Base-by-base conservation (phyloP, 768 basidiomycete species). In the Xerocomellus chrysenteron region DNA sequence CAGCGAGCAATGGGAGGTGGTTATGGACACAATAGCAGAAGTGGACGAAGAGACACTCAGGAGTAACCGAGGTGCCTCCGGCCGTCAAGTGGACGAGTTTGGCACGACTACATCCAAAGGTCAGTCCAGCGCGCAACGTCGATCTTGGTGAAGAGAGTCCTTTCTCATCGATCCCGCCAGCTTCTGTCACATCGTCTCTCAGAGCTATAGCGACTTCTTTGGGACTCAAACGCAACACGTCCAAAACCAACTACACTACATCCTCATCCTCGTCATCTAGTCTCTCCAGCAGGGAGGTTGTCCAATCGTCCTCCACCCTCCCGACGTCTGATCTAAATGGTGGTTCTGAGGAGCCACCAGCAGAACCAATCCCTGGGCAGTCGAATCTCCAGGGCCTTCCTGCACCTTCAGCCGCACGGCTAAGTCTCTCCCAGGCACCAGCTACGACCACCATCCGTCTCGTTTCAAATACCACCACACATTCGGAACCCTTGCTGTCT, bases 11-110 rank as follows among this genome's bases (percentile, higher is more conserved):
- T 92, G 92, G 90, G 88, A 90, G 66, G 75, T 92, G 56, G 82
- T 92, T n/a, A 91, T 92, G 85, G 90, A 92, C 52, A 82, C 83
- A 56, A 92, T 88, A 37, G 75, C 82, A 49, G 90, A 92, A 55
- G 70, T 77, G 17, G 86, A 88, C 36, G 87, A 89, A 58, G 67
- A 66, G 39, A 60, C 65, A 6, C 65, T 72, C 16, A 64, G 73
- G 64, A 58, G 79, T 76, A 35, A 78, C 76, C 7, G 78, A 76
- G 66, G 83, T 79, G 60, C 56, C 55, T 46, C 65, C 40, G 60
- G 70, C 59, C 63, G 74, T 51, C 67, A 65, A 39, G 72, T 80
- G 35, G 81, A 82, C n/a, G 91, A 92, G 68, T 92, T 92, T 70
- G 91, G 90, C 4, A 84, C 83, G 4, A 80, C 75, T 41, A 67